phyloP scores from a whole-genome alignment of 306 rosid species.

The Lablab purpureus region DNA sequence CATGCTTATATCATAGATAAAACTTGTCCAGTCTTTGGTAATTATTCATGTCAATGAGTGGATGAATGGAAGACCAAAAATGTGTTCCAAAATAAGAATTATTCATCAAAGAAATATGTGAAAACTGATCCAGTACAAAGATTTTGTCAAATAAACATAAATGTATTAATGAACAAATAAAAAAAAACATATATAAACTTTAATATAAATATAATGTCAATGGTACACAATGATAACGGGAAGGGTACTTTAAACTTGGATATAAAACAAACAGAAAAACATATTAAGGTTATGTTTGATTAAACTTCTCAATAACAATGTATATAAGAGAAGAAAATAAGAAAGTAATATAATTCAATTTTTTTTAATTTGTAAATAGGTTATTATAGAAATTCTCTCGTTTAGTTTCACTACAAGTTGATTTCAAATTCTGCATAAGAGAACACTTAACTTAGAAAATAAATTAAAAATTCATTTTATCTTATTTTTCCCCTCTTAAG shows the following conservation, averaged over 20 bases:
- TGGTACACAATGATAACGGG: not conserved
- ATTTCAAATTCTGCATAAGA: not conserved
- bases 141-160: conserved; percentile 1
- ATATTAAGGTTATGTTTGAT: not conserved
- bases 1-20: conserved; percentile 18
- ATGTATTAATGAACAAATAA: not conserved
- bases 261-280: not conserved
- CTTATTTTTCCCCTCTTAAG: not conserved
- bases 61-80: conserved; percentile 2
- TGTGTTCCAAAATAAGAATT: conserved; percentile 1
- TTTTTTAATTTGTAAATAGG: not conserved
- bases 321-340: not conserved
- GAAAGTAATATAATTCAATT: not conserved
- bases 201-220: conserved; percentile 16
- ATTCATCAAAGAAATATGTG: not conserved
- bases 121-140: conserved; percentile 21
- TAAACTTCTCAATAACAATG: not conserved
- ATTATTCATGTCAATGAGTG: conserved; percentile 11
- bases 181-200: no score
- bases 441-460: not conserved
- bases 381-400: not conserved
- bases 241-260: not conserved
- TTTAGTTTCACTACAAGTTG: not conserved
- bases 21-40: not conserved
- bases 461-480: not conserved